phyloP scores from a whole-genome alignment of 2,329 filamentous ascomycete species.

The Periconia sp. region DNA sequence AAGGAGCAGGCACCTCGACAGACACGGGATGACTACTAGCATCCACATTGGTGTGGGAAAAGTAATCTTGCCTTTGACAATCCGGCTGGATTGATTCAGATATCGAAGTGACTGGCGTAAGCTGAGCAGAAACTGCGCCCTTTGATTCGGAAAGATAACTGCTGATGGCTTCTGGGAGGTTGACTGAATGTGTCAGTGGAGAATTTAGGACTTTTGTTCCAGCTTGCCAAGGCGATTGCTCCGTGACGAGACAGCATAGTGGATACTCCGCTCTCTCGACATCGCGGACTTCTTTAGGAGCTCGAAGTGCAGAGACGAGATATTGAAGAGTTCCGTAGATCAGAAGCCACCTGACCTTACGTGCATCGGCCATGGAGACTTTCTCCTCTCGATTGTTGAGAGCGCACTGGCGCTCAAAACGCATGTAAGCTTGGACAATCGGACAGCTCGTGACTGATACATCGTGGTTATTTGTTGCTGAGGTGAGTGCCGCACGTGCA shows the following conservation, averaged over 20 bases:
- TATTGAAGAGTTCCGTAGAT: slow-evolving; percentile 77
- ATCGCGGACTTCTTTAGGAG: slow-evolving; percentile 67
- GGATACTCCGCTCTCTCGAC: slow-evolving; percentile 64
- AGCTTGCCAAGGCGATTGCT: slow-evolving; percentile 47
- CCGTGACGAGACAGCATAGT: slow-evolving; percentile 56
- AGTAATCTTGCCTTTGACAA: slow-evolving; percentile 52
- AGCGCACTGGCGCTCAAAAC: slow-evolving; percentile 69
- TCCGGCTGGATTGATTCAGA: slow-evolving; percentile 49
- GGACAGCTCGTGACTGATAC: slow-evolving; percentile 45
- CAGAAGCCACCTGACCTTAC: slow-evolving; percentile 80
- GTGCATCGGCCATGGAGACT: slow-evolving; percentile 67
- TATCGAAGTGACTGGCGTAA: not conserved
- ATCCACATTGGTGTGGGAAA: slow-evolving; percentile 29
- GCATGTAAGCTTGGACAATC: slow-evolving; percentile 71
- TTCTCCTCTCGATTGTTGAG: slow-evolving; percentile 62
- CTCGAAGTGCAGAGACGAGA: slow-evolving; percentile 67
- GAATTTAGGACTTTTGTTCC: slow-evolving; percentile 21
- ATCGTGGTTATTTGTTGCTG: slow-evolving; percentile 56
- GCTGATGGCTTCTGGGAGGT: slow-evolving; percentile 22
- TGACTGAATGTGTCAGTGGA: slow-evolving; percentile 13
- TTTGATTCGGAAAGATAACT: slow-evolving; percentile 17
- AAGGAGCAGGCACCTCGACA: slow-evolving; percentile 37
- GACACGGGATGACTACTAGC: slow-evolving; percentile 32
- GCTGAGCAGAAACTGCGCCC: slow-evolving; percentile 4
- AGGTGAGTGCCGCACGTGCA: slow-evolving; percentile 59